Percentiles rank a stretch among this genome's conserved stretches.
Conservation (phyloP, 495 filamentous ascomycete genomes). For the Lophium mytilinum region DNA sequence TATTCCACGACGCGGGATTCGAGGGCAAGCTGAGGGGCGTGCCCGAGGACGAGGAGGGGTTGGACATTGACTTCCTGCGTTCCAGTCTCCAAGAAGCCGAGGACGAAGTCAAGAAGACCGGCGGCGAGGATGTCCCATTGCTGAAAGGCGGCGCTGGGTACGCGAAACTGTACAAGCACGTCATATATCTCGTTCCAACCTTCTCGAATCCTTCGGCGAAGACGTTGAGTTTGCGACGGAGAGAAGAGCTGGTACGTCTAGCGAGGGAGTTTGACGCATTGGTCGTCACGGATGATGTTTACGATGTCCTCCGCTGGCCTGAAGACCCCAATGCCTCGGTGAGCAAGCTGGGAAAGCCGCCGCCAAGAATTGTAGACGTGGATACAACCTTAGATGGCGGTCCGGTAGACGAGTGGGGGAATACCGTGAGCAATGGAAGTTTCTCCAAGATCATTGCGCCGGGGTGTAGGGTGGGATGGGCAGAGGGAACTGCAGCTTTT, state of each 20-base stretch:
- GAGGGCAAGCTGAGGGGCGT: constrained; percentile 2
- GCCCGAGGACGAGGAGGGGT: constrained; percentile 1
- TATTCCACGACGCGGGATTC: constrained; percentile 4
- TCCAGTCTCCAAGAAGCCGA: not conserved
- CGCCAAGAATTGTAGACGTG: constrained; percentile 1
- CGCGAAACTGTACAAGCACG: constrained; percentile 6
- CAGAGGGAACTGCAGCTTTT: constrained; percentile 1
- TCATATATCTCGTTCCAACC: constrained; percentile 9
- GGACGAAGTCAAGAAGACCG: not conserved
- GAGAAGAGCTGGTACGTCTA: constrained; percentile 14
- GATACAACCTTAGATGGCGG: constrained; percentile 1
- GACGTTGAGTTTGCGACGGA: constrained; percentile 9
- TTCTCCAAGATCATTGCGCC: constrained; percentile 8
- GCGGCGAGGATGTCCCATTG: not conserved
- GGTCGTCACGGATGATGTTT: constrained; percentile 12
- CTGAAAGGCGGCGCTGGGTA: constrained; percentile 1
- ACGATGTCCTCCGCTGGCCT: constrained; percentile 6
- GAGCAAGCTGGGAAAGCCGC: not conserved
- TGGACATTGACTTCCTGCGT: not conserved
- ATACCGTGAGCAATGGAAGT: constrained; percentile 3
- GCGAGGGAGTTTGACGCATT: constrained; percentile 16
- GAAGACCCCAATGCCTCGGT: not conserved
- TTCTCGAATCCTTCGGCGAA: constrained; percentile 13
- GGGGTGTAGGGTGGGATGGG: constrained; percentile 6
- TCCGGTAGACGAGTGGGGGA: constrained; percentile 1